Percentiles rank a stretch among this genome's conserved stretches.
These are phyloP conservation scores for Yamadazyma olivae DNA, from an alignment of 805 yeast species.

Conservation along the genomic window DNA sequence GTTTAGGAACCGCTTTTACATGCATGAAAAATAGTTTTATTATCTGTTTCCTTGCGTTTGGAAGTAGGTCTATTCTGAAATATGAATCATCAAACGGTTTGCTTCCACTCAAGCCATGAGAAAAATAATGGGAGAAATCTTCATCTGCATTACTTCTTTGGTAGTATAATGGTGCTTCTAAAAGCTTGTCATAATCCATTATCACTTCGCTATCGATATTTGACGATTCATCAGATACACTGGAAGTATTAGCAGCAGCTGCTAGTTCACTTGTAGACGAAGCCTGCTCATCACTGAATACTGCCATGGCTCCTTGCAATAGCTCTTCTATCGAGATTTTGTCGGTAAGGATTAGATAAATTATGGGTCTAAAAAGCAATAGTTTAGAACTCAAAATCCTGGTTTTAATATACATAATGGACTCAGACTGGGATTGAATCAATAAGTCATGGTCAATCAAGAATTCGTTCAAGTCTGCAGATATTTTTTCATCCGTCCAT, in stretches of 20 bases:
- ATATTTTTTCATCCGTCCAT: conserved; percentile 2
- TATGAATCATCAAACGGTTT: conserved; percentile 16
- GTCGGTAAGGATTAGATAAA: conserved; percentile 29
- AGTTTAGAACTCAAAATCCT: conserved; percentile 32
- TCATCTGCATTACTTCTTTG: conserved; percentile 29
- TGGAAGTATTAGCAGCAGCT: background rate
- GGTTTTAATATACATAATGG: conserved; percentile 37
- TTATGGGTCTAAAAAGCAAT: conserved; percentile 30
- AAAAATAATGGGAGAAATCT: conserved; percentile 25
- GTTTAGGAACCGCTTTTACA: conserved; percentile 28
- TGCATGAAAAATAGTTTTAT: conserved; percentile 25
- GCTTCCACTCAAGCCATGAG: conserved; percentile 14
- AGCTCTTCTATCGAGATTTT: conserved; percentile 24
- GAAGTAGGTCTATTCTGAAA: conserved; percentile 11
- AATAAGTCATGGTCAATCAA: conserved; percentile 31
- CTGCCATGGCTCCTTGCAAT: conserved; percentile 22
- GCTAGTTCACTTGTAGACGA: background rate
- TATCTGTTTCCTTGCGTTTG: conserved; percentile 21
- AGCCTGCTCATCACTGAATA: conserved; percentile 7
- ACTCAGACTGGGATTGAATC: conserved; percentile 32
- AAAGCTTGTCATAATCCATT: conserved; percentile 12
- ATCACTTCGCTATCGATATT: background rate
- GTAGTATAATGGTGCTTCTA: conserved; percentile 25
- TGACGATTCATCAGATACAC: conserved; percentile 6
- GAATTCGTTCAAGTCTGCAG: conserved; percentile 29